A percentile compares a stretch with the other conserved stretches of the same genome.
Conservation (phyloP, 176 grass and related monocot species). For the Triticum monococcum region DNA sequence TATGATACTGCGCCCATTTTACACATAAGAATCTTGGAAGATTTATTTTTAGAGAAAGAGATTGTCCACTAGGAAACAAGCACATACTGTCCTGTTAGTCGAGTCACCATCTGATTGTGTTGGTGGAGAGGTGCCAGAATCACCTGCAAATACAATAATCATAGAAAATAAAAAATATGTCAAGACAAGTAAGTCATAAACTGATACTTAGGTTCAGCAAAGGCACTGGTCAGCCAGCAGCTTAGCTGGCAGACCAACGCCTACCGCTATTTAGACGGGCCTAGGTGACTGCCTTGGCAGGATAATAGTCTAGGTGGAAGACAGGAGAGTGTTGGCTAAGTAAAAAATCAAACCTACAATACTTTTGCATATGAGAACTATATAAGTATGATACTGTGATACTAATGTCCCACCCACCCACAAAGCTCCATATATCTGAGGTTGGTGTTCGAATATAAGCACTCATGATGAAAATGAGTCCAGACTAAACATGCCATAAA, state of each 20-base stretch:
- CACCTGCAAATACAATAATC: slow-evolving; percentile 39
- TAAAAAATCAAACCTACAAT: slow-evolving; percentile 9
- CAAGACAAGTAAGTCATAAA: not conserved
- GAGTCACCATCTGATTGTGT: slow-evolving; percentile 50
- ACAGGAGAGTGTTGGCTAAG: not conserved
- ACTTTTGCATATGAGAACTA: not conserved
- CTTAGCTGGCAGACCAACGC: not conserved
- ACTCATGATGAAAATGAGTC: not conserved
- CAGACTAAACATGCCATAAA: not conserved
- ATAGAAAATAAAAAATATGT: slow-evolving; percentile 8
- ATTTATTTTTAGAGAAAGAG: not conserved
- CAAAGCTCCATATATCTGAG: not conserved
- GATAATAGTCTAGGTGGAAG: not conserved
- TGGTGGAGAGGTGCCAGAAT: slow-evolving; percentile 54
- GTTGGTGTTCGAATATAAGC: not conserved
- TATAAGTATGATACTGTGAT: not conserved
- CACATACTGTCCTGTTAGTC: slow-evolving; percentile 56
- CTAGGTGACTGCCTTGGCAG: not conserved
- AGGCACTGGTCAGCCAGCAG: not conserved
- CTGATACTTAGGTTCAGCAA: not conserved
- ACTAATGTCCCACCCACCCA: not conserved
- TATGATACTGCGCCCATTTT: not conserved
- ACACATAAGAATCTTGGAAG: not conserved
- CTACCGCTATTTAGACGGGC: not conserved
- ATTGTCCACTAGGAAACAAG: not conserved